Evolutionary conservation across 2,329 filamentous ascomycete genomes (phyloP).

Genomic region (Fusarium compactum): DNA sequence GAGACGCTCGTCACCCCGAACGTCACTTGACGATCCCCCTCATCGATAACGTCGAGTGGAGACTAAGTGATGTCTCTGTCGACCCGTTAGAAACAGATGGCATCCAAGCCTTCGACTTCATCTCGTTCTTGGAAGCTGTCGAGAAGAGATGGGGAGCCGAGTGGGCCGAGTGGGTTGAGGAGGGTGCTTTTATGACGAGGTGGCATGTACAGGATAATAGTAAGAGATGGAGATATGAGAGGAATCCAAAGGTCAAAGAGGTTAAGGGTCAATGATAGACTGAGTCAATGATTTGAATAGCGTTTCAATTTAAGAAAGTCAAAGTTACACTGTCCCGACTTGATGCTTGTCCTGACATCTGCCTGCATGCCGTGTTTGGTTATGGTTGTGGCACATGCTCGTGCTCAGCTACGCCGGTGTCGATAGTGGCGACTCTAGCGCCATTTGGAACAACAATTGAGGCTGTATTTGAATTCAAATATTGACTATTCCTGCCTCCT

Average conservation of each 20-base stretch:
- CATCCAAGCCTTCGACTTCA: constrained; percentile 45
- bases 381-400: not conserved
- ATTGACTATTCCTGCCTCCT: not conserved
- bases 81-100: constrained; percentile 47
- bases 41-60: constrained; percentile 50
- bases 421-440: not conserved
- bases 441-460: too few relatives aligned
- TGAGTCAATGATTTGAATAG: not conserved
- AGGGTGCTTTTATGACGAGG: constrained; percentile 49
- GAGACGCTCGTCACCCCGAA: constrained; percentile 48
- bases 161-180: constrained; percentile 49
- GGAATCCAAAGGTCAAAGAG: constrained; percentile 11
- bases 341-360: not conserved
- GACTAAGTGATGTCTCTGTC: constrained; percentile 46
- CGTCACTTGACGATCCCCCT: constrained; percentile 50
- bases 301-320: constrained; percentile 2
- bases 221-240: constrained; percentile 50
- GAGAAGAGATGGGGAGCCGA: constrained; percentile 44
- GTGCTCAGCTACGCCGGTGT: not conserved
- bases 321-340: not conserved
- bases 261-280: constrained; percentile 8
- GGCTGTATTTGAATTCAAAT: too few relatives aligned
- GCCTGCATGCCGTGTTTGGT: not conserved
- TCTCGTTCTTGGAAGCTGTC: constrained; percentile 41
- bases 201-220: constrained; percentile 54